A percentile compares a stretch with the other conserved stretches of the same genome.
Conservation (phyloP, 2,329 filamentous ascomycete species). For the Diaporthe australafricana region DNA sequence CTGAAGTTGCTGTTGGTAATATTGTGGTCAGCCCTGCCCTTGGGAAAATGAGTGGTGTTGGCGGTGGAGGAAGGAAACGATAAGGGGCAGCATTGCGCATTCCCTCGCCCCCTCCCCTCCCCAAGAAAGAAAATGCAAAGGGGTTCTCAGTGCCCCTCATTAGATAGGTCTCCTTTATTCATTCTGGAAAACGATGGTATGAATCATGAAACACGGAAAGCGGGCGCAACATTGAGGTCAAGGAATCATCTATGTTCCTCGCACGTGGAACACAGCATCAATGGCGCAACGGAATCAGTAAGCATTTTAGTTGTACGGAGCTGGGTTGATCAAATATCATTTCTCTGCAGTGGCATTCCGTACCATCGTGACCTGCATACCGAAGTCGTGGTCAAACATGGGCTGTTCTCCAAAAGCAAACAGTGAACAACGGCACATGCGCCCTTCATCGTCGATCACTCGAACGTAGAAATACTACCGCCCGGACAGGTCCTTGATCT, state of each 20-base stretch:
- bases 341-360: neutral
- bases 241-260: neutral
- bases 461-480: neutral
- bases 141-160: neutral
- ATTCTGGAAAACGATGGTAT: neutral
- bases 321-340: neutral
- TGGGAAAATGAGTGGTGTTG: constrained; percentile 1
- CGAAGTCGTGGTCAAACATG: too few species aligned
- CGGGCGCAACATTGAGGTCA: neutral
- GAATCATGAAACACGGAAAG: neutral
- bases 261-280: neutral
- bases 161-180: too few species aligned
- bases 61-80: constrained; percentile 22
- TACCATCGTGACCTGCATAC: neutral
- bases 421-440: neutral
- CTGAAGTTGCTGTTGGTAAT: constrained; percentile 41
- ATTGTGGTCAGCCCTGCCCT: constrained; percentile 40
- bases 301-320: neutral
- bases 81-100: neutral
- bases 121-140: too few species aligned
- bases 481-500: neutral
- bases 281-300: neutral
- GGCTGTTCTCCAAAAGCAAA: too few species aligned
- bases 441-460: neutral
- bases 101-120: too few species aligned